Conservation (phyloP, 192 early-diverging fungal species). For the Umbelopsis isabellina region DNA sequence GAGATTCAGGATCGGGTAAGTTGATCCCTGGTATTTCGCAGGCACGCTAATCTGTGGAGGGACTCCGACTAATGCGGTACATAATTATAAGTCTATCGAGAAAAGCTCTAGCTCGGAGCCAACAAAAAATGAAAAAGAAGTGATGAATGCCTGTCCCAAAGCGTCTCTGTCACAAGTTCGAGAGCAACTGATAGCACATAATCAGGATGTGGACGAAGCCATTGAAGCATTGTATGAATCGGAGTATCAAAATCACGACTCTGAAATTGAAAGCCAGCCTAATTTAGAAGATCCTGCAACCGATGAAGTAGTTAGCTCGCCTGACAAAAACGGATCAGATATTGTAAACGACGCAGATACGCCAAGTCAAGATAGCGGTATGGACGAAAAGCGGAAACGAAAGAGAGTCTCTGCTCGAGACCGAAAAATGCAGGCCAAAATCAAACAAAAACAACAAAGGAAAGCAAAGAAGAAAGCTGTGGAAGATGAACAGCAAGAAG, state of each 20-base stretch:
- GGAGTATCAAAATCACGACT: neutral
- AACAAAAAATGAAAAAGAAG: slow-evolving; percentile 54
- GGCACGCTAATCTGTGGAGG: slow-evolving; percentile 12
- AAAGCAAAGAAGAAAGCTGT: slow-evolving; percentile 19
- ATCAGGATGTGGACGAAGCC: slow-evolving; percentile 51
- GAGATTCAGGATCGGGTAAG: slow-evolving; percentile 48
- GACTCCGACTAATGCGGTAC: slow-evolving; percentile 19
- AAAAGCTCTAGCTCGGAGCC: slow-evolving; percentile 25
- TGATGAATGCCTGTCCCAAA: slow-evolving; percentile 59
- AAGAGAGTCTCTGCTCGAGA: slow-evolving; percentile 21
- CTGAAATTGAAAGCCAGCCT: neutral
- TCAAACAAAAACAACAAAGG: slow-evolving; percentile 27
- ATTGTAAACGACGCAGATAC: neutral
- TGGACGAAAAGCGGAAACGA: slow-evolving; percentile 2
- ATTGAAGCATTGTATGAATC: slow-evolving; percentile 54
- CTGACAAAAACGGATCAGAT: neutral
- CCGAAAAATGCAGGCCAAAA: slow-evolving; percentile 27
- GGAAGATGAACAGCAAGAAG: slow-evolving; percentile 19
- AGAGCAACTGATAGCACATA: slow-evolving; percentile 47
- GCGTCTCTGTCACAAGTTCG: slow-evolving; percentile 52
- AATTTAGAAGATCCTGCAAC: neutral
- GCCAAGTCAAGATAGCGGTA: neutral
- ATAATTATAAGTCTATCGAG: slow-evolving; percentile 23
- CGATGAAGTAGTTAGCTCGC: neutral
- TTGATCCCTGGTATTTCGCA: slow-evolving; percentile 18